Evolutionary conservation across 2,329 filamentous ascomycete genomes (phyloP).

Genomic region (Sporothrix pallida): DNA sequence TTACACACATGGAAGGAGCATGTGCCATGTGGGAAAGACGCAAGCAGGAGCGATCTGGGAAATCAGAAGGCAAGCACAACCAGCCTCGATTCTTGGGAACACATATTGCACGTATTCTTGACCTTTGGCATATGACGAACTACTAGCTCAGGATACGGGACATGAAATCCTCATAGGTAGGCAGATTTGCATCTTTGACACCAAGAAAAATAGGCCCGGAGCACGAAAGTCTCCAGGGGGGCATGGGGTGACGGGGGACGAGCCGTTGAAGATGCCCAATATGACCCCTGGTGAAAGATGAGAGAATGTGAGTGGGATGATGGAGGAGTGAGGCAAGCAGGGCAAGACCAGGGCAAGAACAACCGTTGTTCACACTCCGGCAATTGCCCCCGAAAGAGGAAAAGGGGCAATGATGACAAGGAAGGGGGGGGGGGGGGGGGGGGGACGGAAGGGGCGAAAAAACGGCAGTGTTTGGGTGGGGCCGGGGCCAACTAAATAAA

Average conservation of each 20-base stretch:
- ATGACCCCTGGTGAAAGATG: not conserved
- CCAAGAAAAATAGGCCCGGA: not conserved
- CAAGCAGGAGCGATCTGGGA: conserved; percentile 7
- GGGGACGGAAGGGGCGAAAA: no score
- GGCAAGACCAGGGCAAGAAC: not conserved
- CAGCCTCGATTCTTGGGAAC: not conserved
- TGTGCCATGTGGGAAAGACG: conserved; percentile 24
- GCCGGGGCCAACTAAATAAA: no score
- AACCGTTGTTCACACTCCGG: not conserved
- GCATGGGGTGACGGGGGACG: not conserved
- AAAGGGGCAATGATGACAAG: not conserved
- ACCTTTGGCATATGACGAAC: no score
- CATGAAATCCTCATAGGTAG: not conserved
- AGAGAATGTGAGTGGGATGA: not conserved
- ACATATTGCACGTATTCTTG: no score
- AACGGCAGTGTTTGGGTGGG: no score
- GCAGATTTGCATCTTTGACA: conserved; percentile 25
- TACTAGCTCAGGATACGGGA: not conserved
- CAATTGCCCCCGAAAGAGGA: conserved; percentile 13
- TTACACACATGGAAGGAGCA: conserved; percentile 21
- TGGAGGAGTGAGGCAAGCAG: not conserved
- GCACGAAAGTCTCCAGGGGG: not conserved
- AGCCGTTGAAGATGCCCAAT: conserved; percentile 10
- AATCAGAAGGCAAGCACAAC: conserved; percentile 4
- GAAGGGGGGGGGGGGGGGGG: no score